These are phyloP conservation scores for Cercospora nicotianae DNA, from an alignment of 2,329 filamentous ascomycete species.

Conservation along the genomic window DNA sequence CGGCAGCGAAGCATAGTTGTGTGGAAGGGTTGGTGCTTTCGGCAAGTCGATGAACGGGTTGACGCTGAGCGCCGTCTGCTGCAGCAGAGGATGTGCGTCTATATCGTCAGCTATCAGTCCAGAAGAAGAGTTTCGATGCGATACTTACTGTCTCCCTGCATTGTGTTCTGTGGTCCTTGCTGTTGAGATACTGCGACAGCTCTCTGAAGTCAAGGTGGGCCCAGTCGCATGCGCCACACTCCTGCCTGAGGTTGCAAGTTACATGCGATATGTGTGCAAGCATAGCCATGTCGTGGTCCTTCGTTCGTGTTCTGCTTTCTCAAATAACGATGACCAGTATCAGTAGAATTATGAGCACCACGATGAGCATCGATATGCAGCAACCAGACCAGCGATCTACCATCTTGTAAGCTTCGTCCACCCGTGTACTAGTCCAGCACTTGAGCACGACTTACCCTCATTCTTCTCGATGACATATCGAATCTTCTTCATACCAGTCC, in stretches of 20 bases:
- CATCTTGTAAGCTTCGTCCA: slow-evolving; percentile 20
- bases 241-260: slow-evolving; percentile 10
- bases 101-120: background rate
- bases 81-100: slow-evolving; percentile 77
- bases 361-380: slow-evolving; percentile 85
- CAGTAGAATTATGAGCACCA: slow-evolving; percentile 82
- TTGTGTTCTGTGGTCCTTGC: slow-evolving; percentile 15
- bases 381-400: slow-evolving; percentile 74
- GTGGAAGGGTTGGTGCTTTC: slow-evolving; percentile 84
- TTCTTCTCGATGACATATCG: slow-evolving; percentile 81
- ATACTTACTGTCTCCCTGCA: slow-evolving; percentile 38
- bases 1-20: slow-evolving; percentile 89
- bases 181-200: slow-evolving; percentile 6
- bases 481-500: slow-evolving; percentile 84
- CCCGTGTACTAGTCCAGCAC: background rate
- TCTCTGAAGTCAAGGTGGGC: slow-evolving; percentile 12
- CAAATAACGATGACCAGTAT: slow-evolving; percentile 70
- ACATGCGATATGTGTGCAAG: background rate
- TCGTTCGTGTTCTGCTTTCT: slow-evolving; percentile 31
- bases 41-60: slow-evolving; percentile 93
- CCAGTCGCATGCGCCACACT: slow-evolving; percentile 19
- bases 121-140: background rate
- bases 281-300: background rate
- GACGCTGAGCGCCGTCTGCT: slow-evolving; percentile 89
- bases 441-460: slow-evolving; percentile 66